These are phyloP conservation scores for Elsinoe fawcettii DNA, from an alignment of 2,329 filamentous ascomycete genomes.

Conservation along the genomic window DNA sequence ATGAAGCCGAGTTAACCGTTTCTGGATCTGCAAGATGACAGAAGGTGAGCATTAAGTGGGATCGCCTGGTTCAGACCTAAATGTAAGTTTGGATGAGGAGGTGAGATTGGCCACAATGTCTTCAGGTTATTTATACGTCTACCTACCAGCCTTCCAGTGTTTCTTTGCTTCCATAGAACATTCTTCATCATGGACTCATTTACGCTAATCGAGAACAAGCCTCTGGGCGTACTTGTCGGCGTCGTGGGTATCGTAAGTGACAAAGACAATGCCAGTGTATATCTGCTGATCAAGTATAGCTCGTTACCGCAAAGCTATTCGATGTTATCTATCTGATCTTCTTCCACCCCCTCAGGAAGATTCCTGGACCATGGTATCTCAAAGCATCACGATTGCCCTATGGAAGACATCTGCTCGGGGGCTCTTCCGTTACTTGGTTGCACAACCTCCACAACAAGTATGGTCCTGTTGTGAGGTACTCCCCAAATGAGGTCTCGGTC, in stretches of 20 bases:
- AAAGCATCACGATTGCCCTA: constrained; percentile 30
- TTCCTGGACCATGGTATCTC: constrained; percentile 33
- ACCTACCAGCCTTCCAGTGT: not conserved
- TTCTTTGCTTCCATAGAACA: not conserved
- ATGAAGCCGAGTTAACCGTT: not conserved
- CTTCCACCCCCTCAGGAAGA: constrained; percentile 34
- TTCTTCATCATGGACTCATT: not conserved
- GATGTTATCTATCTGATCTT: constrained; percentile 30
- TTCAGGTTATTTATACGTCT: not conserved
- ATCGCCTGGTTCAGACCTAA: not conserved
- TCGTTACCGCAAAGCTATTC: constrained; percentile 12
- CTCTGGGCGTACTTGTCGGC: constrained; percentile 11
- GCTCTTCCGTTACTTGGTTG: constrained; percentile 18
- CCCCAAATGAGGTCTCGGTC: constrained; percentile 38
- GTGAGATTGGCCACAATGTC: not conserved
- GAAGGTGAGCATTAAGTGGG: not conserved
- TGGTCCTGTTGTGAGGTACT: constrained; percentile 37
- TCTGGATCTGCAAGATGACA: constrained; percentile 6
- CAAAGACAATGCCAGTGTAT: not conserved
- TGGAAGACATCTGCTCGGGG: constrained; percentile 24
- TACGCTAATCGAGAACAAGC: not conserved
- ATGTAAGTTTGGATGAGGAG: not conserved
- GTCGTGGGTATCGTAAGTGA: constrained; percentile 15
- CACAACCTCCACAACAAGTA: constrained; percentile 33
- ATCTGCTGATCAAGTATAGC: constrained; percentile 15